Evolutionary conservation across 2,329 filamentous ascomycete species (phyloP), one percentile per base, ranked within the genome.

Genomic region (Diaporthe sp.): DNA sequence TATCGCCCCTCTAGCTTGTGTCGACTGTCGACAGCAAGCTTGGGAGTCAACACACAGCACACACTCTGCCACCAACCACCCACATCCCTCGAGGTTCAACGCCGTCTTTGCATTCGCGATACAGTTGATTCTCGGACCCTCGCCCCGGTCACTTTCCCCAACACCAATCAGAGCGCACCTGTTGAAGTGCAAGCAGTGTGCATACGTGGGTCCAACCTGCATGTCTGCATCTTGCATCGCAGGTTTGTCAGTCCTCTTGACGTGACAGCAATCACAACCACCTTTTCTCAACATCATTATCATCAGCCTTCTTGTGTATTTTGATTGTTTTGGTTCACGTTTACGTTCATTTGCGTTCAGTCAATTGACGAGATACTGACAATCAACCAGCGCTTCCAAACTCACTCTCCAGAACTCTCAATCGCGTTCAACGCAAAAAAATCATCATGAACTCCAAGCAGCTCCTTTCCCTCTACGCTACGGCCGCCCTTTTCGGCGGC

Each of bases 391-490:
- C 58, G 13, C 25, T 49, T 49, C n/a, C 39, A 71, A 46, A 34
- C 28, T 28, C 39, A 55, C 25, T 46, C 19, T 44, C 37, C 13
- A 62, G 25, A 34, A 39, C 55, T 51, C 13, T 19, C 34, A 74
- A 22, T 39, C 44, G 72, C 70, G 51, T 70, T 57, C 12, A 31
- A 59, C 72, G n/a, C 49, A 49, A 67, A 49, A 74, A 49, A 25
- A 65, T 28, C 42, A 73, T 12, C 31, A 77, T 77, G 76, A 75
- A 75, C 68, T 70, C 53, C 68, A 46, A 51, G 53, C 49, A 76
- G 65, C 22, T 73, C 25, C 61, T 74, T 51, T 17, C 46, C 53
- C 61, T 73, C 49, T 25, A 31, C 28, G 39, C 46, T 44, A 51
- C 59, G 46, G 34, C 69, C 42, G 72, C 74, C 74, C 65, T 76